Percentiles rank a stretch among this genome's conserved stretches.
phyloP scores from a whole-genome alignment of 2,329 filamentous ascomycete genomes.

The Zymoseptoria passerinii region DNA sequence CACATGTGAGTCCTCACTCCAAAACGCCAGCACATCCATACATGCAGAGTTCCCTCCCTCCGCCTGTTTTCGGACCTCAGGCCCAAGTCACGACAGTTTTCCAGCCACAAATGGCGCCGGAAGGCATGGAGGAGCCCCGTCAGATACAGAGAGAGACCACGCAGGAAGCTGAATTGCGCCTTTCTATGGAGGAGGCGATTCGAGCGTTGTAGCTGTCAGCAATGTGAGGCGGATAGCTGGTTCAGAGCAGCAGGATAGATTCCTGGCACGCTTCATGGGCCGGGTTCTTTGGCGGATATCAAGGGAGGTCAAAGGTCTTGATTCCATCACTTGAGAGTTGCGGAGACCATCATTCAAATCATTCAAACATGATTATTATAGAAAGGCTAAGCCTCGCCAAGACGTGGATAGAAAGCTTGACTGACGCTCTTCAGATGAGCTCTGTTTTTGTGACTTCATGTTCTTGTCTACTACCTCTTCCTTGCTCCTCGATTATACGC shows the following conservation, averaged over 20 bases:
- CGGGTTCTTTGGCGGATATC: background rate
- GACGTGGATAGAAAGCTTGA: background rate
- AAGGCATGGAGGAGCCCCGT: background rate
- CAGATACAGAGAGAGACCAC: background rate
- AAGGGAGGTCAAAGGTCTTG: background rate
- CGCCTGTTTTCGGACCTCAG: background rate
- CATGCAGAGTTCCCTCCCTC: background rate
- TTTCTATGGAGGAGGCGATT: background rate
- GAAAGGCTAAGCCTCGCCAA: background rate
- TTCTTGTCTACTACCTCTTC: background rate
- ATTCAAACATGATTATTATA: background rate
- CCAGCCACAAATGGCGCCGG: background rate
- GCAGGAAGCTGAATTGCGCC: background rate
- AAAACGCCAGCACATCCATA: background rate
- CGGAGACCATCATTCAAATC: background rate
- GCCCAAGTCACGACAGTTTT: background rate
- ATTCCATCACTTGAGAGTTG: background rate
- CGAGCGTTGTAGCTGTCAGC: background rate
- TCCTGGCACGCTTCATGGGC: background rate
- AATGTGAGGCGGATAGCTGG: background rate
- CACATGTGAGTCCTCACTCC: background rate
- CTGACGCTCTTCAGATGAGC: background rate
- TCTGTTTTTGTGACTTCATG: background rate
- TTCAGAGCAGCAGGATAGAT: background rate
- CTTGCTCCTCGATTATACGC: background rate